Evolutionary conservation across 441 rosid species (phyloP).

Genomic region (Eutrema salsugineum): DNA sequence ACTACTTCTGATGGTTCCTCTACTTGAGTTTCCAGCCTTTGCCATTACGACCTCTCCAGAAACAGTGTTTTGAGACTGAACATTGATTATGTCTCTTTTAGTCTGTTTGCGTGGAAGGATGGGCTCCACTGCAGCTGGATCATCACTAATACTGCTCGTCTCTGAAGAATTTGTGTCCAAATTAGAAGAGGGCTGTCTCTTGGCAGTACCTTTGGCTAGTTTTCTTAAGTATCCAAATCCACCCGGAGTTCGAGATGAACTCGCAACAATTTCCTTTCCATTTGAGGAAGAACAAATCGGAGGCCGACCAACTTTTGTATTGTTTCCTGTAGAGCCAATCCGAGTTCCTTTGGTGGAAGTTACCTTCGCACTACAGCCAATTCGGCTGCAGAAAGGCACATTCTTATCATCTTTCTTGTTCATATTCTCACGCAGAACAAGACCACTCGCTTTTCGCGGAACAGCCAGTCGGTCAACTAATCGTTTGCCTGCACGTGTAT

Average conservation of each 20-base stretch:
- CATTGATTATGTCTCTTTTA: slow-evolving; percentile 12
- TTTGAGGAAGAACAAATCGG: not conserved
- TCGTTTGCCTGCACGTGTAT: slow-evolving; percentile 61
- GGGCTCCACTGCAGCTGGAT: slow-evolving; percentile 10
- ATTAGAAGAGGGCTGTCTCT: slow-evolving; percentile 39
- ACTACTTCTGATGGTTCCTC: slow-evolving; percentile 39
- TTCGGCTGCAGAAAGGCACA: slow-evolving; percentile 59
- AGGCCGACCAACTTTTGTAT: slow-evolving; percentile 41
- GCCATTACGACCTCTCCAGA: slow-evolving; percentile 17
- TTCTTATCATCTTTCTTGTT: slow-evolving; percentile 49
- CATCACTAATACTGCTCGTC: slow-evolving; percentile 46
- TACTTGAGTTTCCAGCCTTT: slow-evolving; percentile 54
- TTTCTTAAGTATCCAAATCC: slow-evolving; percentile 31
- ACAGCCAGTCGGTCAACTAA: slow-evolving; percentile 29
- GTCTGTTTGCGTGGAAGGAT: slow-evolving; percentile 15
- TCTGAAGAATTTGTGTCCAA: slow-evolving; percentile 66
- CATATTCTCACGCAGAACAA: slow-evolving; percentile 54
- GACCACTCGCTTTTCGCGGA: slow-evolving; percentile 52
- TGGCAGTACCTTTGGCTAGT: slow-evolving; percentile 34
- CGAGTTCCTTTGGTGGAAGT: slow-evolving; percentile 45
- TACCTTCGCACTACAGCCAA: slow-evolving; percentile 62
- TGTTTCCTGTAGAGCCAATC: slow-evolving; percentile 38
- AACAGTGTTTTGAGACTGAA: slow-evolving; percentile 2
- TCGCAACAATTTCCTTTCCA: slow-evolving; percentile 67
- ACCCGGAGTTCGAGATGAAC: slow-evolving; percentile 50